Conservation (phyloP, 352 stramenopile species). For the Globisporangium viniferum region DNA sequence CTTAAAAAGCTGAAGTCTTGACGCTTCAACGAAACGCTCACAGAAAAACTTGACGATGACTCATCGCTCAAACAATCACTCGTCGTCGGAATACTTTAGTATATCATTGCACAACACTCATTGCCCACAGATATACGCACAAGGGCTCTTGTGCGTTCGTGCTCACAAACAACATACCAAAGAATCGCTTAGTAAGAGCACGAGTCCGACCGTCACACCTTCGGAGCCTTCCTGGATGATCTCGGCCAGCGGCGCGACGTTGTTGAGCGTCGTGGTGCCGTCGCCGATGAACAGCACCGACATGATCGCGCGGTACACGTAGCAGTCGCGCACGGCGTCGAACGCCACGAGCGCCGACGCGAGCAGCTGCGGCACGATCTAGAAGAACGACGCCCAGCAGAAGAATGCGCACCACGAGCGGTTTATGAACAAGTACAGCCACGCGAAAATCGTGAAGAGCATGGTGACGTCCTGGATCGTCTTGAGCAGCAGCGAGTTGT, state of each 20-base stretch:
- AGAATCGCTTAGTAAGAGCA: conserved; percentile 18
- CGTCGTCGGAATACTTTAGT: too few relatives aligned
- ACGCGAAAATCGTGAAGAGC: conserved; percentile 14
- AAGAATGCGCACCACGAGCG: conserved; percentile 12
- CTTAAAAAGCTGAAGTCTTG: too few relatives aligned
- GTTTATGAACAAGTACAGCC: conserved; percentile 12
- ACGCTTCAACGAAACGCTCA: too few relatives aligned
- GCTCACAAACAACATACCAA: conserved; percentile 16
- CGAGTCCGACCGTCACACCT: conserved; percentile 22
- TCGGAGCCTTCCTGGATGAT: conserved; percentile 28
- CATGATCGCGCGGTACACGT: conserved; percentile 13
- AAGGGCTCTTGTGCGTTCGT: conserved; percentile 15
- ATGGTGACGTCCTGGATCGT: conserved; percentile 14
- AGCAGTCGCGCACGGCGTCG: conserved; percentile 11
- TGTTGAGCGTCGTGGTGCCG: conserved; percentile 16
- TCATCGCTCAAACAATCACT: too few relatives aligned
- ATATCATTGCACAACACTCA: too few relatives aligned
- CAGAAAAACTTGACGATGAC: too few relatives aligned
- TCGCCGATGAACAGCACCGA: conserved; percentile 12
- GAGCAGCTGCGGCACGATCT: conserved; percentile 11
- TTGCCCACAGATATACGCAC: too few relatives aligned
- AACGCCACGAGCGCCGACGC: conserved; percentile 7
- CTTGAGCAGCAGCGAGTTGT: conserved; percentile 15
- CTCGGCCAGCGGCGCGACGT: conserved; percentile 11
- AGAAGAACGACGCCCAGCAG: conserved; percentile 9